Percentiles rank a stretch among this genome's conserved stretches.
These are phyloP conservation scores for Phytophthora pluvialis DNA, from an alignment of 352 stramenopile species.

Conservation along the genomic window DNA sequence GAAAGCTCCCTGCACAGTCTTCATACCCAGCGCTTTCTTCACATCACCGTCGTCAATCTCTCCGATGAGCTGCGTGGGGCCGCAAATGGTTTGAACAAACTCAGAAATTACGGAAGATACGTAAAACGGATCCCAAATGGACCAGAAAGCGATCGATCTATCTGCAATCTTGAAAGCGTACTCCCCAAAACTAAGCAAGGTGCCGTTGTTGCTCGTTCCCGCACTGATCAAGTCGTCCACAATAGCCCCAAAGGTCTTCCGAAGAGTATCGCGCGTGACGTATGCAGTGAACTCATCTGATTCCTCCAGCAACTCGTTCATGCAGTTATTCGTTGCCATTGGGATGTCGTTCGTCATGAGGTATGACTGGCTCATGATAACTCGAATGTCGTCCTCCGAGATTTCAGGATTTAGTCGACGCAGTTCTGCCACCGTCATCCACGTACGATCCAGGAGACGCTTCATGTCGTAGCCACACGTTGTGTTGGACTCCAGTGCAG, in stretches of 20 bases:
- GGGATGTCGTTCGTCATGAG: slow-evolving; percentile 60
- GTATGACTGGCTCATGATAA: slow-evolving; percentile 46
- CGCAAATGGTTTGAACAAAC: slow-evolving; percentile 57
- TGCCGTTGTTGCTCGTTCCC: slow-evolving; percentile 41
- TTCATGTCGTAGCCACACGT: slow-evolving; percentile 45
- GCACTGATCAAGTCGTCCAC: slow-evolving; percentile 51
- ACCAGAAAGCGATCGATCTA: slow-evolving; percentile 44
- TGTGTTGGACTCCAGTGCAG: slow-evolving; percentile 33
- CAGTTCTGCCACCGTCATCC: slow-evolving; percentile 41
- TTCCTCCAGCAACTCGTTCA: slow-evolving; percentile 34
- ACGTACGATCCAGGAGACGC: slow-evolving; percentile 38
- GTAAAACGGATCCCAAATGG: slow-evolving; percentile 53
- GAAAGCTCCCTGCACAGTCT: slow-evolving; percentile 48
- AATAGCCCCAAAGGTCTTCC: slow-evolving; percentile 53
- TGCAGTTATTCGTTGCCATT: slow-evolving; percentile 47
- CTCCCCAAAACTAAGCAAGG: slow-evolving; percentile 34
- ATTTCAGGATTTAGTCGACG: slow-evolving; percentile 33
- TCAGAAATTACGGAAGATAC: slow-evolving; percentile 50
- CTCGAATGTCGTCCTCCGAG: slow-evolving; percentile 39
- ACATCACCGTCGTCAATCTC: slow-evolving; percentile 53
- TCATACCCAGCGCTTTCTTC: slow-evolving; percentile 48
- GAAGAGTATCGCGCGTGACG: slow-evolving; percentile 45
- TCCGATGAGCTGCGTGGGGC: slow-evolving; percentile 46
- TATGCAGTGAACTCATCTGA: slow-evolving; percentile 33
- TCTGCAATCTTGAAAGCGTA: slow-evolving; percentile 52